Base-by-base conservation (phyloP, 2,329 filamentous ascomycete genomes). In the Ophiocordyceps robertsii region DNA sequence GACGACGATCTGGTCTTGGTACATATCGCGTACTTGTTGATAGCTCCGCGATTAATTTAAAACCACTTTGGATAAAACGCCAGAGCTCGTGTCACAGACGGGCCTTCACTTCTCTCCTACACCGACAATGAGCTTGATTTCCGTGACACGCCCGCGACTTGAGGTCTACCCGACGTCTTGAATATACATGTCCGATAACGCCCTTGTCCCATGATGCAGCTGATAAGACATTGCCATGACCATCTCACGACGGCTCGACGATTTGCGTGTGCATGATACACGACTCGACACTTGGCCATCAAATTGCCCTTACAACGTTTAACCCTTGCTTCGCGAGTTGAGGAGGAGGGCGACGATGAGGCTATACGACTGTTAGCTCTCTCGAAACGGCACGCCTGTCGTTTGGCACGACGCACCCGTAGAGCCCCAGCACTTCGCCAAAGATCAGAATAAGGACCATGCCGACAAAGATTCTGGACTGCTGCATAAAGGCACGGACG, bases 381-480 rank as follows among this genome's bases (percentile, higher is more conserved):
- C 24, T 29, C 30, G 6, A 16, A 5, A 7, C 9, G 33, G 6
- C 33, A 36, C 32, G 19, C 9, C n/a, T 11, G 11, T 16, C 3
- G 3, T 11, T 29, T 13, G 1, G n/a, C 12, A 12, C 12, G 47
- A 61, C 82, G 52, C 72, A 95, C 87, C 92, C 92, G 57, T 98
- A 98, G 29, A 98, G 80, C 62, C 92, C 92, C 60, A 98, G 62
- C 16, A 98, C 92, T 72, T 98, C 92, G 44, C 87, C 92, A 60
- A 98, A 98, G 76, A 98, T 98, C 49, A 96, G 75, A 53, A 96
- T 96, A 55, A 98, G 68, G 38, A 98, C 90, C 92, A 96, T 96
- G 63, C 92, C 92, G 40, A 98, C 92, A 55, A 95, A 98, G 51
- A 98, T 84, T 49, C 90, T 78, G 40, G 85, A 93, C 65, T 98